Percentiles rank a stretch among this genome's conserved stretches.
These are phyloP conservation scores for Diplotaxis tenuifolia DNA, from an alignment of 345 rosid genomes.

Conservation along the genomic window DNA sequence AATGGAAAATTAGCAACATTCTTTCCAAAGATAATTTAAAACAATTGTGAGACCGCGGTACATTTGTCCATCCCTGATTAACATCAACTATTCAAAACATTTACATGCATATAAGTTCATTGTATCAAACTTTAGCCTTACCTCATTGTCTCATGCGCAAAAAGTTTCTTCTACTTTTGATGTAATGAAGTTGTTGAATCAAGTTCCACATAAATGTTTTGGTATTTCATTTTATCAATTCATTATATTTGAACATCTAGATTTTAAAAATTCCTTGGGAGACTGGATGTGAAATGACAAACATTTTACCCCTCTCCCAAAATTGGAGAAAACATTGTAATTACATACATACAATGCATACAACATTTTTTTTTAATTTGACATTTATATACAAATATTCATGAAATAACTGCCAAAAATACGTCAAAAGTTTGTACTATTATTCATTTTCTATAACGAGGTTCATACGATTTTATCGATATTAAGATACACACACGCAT, in stretches of 20 bases:
- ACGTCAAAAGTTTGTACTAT: background rate
- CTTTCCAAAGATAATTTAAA: background rate
- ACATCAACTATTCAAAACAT: constrained; percentile 6
- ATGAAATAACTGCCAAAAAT: constrained; percentile 3
- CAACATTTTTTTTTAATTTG: background rate
- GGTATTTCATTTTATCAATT: background rate
- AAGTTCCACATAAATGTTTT: constrained; percentile 14
- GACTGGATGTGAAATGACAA: background rate
- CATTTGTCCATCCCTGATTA: background rate
- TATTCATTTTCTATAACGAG: background rate
- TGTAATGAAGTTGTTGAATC: constrained; percentile 9
- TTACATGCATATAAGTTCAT: background rate
- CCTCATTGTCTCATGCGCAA: constrained; percentile 25
- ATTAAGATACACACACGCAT: background rate
- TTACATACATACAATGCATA: background rate
- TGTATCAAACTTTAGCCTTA: background rate
- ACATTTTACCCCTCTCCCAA: background rate
- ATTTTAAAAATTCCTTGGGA: background rate
- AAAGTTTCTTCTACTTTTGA: constrained; percentile 22
- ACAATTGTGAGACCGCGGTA: background rate
- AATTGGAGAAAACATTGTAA: background rate
- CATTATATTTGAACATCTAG: background rate
- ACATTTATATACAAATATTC: background rate
- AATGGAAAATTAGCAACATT: background rate
- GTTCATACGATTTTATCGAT: background rate